Conservation (phyloP, 495 filamentous ascomycete species). For the Pyrenula aspistea region DNA sequence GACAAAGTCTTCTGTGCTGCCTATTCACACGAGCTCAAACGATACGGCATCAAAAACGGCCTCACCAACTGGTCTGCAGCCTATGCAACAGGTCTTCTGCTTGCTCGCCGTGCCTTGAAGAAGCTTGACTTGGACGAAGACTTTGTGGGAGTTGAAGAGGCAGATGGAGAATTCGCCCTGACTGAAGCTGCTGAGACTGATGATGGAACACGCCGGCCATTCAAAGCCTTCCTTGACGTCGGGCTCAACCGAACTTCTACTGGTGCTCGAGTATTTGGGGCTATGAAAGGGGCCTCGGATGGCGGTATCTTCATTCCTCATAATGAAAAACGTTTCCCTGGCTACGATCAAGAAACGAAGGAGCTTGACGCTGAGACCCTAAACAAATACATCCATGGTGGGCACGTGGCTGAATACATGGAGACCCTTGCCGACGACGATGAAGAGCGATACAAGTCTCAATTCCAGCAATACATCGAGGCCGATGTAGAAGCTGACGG, state of each 20-base stretch:
- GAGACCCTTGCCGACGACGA: conserved; percentile 98
- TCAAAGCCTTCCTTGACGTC: conserved; percentile 98
- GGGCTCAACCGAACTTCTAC: conserved; percentile 94
- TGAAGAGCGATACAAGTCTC: conserved; percentile 97
- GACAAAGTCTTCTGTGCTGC: conserved; percentile 91
- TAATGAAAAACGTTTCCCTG: conserved; percentile 98
- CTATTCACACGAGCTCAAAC: conserved; percentile 95
- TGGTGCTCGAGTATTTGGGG: conserved; percentile 95
- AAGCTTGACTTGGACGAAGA: conserved; percentile 89
- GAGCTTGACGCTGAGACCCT: conserved; percentile 95
- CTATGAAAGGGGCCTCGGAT: conserved; percentile 99
- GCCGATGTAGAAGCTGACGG: conserved; percentile 93
- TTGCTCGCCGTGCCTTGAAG: conserved; percentile 89
- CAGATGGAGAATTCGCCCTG: conserved; percentile 84
- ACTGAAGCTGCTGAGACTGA: conserved; percentile 84
- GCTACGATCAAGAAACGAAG: conserved; percentile 91
- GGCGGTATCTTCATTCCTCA: conserved; percentile 95
- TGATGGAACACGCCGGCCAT: conserved; percentile 79
- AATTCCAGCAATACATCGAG: conserved; percentile 91
- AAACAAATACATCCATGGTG: conserved; percentile 97
- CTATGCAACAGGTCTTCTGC: conserved; percentile 90
- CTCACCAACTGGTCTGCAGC: conserved; percentile 99
- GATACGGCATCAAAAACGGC: conserved; percentile 94
- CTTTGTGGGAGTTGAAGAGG: conserved; percentile 89
- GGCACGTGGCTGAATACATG: conserved; percentile 99